These are phyloP conservation scores for Phialophora expanda DNA, from an alignment of 2,329 filamentous ascomycete species.

Conservation along the genomic window DNA sequence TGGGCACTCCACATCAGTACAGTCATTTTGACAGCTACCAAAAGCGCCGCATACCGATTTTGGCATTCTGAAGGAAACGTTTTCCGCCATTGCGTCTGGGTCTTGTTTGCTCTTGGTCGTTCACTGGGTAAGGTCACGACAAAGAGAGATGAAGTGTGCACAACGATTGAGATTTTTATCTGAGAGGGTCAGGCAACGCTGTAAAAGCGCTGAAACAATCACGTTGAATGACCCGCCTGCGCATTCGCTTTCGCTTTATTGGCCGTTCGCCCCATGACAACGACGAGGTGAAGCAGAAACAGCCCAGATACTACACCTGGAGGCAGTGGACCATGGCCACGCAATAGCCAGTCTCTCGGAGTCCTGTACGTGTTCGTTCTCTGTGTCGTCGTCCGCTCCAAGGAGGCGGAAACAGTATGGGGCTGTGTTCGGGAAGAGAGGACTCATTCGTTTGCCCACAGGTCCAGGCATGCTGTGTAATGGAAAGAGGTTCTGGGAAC, in stretches of 20 bases:
- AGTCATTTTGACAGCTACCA: not conserved
- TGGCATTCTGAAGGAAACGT: not conserved
- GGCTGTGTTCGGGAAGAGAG: not conserved
- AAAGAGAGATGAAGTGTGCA: not conserved
- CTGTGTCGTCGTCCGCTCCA: not conserved
- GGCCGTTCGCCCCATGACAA: not conserved
- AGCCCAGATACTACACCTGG: not conserved
- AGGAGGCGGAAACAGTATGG: not conserved
- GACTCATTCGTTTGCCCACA: not conserved
- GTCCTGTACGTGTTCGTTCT: not conserved
- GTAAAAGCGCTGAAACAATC: not conserved
- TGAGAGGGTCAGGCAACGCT: not conserved
- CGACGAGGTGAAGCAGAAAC: not conserved
- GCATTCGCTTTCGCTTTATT: not conserved
- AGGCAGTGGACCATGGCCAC: too few relatives aligned
- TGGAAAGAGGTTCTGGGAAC: not conserved
- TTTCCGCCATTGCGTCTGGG: not conserved
- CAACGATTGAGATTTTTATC: not conserved
- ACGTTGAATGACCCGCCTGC: not conserved
- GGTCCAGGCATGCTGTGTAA: not conserved
- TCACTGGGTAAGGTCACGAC: not conserved
- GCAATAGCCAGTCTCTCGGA: too few relatives aligned
- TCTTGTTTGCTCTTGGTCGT: not conserved
- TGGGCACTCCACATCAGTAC: not conserved
- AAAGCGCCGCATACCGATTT: not conserved